phyloP scores from a whole-genome alignment of 2,329 filamentous ascomycete species.

The Claviceps pusilla region DNA sequence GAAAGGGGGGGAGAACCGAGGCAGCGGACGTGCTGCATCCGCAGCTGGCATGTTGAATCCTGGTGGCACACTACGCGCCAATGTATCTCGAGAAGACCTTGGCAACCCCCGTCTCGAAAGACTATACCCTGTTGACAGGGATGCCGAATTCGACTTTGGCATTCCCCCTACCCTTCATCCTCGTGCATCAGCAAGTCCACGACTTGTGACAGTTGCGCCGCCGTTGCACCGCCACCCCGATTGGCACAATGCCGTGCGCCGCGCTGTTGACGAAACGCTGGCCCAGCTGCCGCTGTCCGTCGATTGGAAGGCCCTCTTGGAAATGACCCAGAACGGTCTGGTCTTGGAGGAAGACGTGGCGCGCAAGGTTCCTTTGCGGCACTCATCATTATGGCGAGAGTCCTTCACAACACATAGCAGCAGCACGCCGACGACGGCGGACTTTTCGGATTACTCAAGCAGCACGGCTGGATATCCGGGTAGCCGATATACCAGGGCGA shows the following conservation, averaged over 20 bases:
- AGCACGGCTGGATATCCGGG: conserved; percentile 23
- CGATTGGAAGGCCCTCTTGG: conserved; percentile 2
- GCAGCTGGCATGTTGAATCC: neutral
- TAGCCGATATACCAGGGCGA: conserved; percentile 29
- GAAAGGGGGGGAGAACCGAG: neutral
- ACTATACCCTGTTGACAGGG: neutral
- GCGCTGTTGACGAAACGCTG: conserved; percentile 5
- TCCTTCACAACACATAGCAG: conserved; percentile 22
- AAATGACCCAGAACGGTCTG: conserved; percentile 1
- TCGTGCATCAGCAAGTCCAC: neutral
- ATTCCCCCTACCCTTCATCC: neutral
- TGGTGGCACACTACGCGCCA: neutral
- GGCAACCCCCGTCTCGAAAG: neutral
- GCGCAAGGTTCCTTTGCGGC: conserved; percentile 3
- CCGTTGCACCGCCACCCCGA: neutral
- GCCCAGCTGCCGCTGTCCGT: conserved; percentile 3
- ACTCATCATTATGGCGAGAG: conserved; percentile 18
- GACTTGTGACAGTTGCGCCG: neutral
- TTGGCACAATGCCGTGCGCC: conserved; percentile 4
- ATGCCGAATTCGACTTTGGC: neutral
- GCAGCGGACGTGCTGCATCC: neutral
- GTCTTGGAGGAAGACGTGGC: conserved; percentile 1
- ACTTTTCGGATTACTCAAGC: conserved; percentile 23
- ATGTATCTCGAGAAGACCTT: neutral
- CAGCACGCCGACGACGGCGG: conserved; percentile 21